These are phyloP conservation scores for Trametes cubensis DNA, from an alignment of 768 basidiomycete genomes.

Conservation along the genomic window DNA sequence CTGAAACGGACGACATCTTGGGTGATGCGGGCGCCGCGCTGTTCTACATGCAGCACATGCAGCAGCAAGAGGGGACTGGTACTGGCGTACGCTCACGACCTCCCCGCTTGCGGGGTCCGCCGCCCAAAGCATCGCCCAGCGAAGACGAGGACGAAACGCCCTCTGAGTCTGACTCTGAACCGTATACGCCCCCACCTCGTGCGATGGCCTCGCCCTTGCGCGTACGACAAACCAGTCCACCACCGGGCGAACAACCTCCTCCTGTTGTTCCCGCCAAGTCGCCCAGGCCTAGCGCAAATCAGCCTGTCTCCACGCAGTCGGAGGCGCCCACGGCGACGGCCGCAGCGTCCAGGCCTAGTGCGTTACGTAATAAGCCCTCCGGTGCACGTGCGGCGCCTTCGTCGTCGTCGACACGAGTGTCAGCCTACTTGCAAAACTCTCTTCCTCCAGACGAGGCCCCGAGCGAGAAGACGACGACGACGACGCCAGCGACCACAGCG, in stretches of 20 bases:
- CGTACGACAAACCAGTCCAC: slow-evolving; percentile 17
- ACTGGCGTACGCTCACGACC: neutral
- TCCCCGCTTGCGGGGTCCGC: slow-evolving; percentile 22
- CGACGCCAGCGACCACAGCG: too few species aligned
- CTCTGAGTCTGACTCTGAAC: slow-evolving; percentile 30
- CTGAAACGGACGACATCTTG: slow-evolving; percentile 42
- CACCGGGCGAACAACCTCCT: slow-evolving; percentile 6
- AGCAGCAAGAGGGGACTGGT: slow-evolving; percentile 31
- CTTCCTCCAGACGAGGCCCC: slow-evolving; percentile 16
- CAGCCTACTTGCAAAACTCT: slow-evolving; percentile 25
- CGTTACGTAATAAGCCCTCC: slow-evolving; percentile 68
- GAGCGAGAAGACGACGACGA: slow-evolving; percentile 20
- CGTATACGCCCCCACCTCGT: slow-evolving; percentile 27
- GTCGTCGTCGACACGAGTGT: slow-evolving; percentile 37
- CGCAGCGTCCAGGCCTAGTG: slow-evolving; percentile 28
- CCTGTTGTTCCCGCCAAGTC: slow-evolving; percentile 21
- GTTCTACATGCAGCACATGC: slow-evolving; percentile 68
- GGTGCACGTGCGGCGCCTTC: slow-evolving; percentile 76
- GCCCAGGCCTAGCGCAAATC: slow-evolving; percentile 11
- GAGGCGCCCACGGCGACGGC: slow-evolving; percentile 11
- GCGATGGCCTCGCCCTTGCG: slow-evolving; percentile 17
- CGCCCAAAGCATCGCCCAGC: slow-evolving; percentile 32
- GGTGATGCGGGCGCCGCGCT: slow-evolving; percentile 61
- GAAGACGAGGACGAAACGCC: slow-evolving; percentile 44
- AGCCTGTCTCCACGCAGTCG: slow-evolving; percentile 5